Evolutionary conservation across 1,284 basidiomycete species (phyloP).

Genomic region (Ceratobasidium sp.): DNA sequence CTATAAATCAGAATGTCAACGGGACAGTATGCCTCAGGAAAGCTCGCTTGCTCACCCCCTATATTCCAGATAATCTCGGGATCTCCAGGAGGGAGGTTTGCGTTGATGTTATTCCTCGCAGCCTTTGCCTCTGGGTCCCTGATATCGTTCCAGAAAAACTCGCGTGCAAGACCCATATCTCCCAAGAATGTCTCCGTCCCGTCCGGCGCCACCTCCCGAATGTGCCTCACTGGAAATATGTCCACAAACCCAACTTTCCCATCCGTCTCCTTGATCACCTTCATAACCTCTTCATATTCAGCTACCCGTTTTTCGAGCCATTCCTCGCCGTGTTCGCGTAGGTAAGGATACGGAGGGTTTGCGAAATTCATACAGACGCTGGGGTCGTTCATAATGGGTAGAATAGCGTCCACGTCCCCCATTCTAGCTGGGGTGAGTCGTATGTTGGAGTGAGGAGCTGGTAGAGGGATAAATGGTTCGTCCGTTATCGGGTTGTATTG

Average conservation of each 20-base stretch:
- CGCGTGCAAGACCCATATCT: conserved; percentile 42
- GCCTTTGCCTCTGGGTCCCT: conserved; percentile 42
- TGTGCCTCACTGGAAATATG: conserved; percentile 46
- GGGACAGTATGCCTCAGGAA: neutral
- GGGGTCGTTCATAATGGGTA: conserved; percentile 45
- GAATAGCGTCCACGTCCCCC: conserved; percentile 39
- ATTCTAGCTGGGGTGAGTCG: conserved; percentile 47
- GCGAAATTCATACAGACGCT: conserved; percentile 45
- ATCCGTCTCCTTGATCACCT: conserved; percentile 20
- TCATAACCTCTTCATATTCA: conserved; percentile 33
- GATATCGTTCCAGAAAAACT: conserved; percentile 43
- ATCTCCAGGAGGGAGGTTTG: conserved; percentile 43
- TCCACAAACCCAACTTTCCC: conserved; percentile 30
- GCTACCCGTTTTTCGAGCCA: conserved; percentile 35
- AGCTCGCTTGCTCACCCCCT: conserved; percentile 39
- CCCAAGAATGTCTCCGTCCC: conserved; percentile 47
- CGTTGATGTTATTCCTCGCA: conserved; percentile 43
- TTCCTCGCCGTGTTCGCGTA: conserved; percentile 41
- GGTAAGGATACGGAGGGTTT: conserved; percentile 48
- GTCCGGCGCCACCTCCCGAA: conserved; percentile 47
- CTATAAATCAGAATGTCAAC: conserved; percentile 54
- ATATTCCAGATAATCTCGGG: conserved; percentile 47
- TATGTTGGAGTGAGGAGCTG: conserved; percentile 46
- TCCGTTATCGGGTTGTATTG: conserved; percentile 44
- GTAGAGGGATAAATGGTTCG: conserved; percentile 48